Percentiles rank a stretch among this genome's conserved stretches.
Conservation (phyloP, 495 filamentous ascomycete genomes). For the Hyaloscypha hepaticicola region DNA sequence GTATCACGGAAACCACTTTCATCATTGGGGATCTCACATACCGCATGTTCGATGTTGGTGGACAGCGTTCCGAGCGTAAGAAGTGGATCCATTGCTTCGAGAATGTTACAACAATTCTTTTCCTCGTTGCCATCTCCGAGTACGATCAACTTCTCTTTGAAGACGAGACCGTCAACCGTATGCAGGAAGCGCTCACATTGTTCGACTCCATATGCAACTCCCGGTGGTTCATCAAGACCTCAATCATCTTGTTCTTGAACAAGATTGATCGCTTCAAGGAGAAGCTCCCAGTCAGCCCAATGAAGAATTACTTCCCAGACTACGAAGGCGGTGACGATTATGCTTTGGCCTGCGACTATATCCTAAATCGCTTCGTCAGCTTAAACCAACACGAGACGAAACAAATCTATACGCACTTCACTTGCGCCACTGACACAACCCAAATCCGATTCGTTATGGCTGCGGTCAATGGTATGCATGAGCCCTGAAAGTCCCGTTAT, state of each 20-base stretch:
- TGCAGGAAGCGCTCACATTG: slow-evolving; percentile 97
- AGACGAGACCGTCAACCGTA: slow-evolving; percentile 93
- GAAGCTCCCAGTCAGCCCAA: slow-evolving; percentile 97
- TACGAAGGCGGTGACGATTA: slow-evolving; percentile 96
- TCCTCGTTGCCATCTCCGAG: slow-evolving; percentile 97
- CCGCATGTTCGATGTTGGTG: slow-evolving; percentile 99
- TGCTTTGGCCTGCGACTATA: slow-evolving; percentile 91
- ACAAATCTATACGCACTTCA: slow-evolving; percentile 99
- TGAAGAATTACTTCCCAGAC: slow-evolving; percentile 99
- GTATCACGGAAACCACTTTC: slow-evolving; percentile 98
- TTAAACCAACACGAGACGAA: slow-evolving; percentile 98
- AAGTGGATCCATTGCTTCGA: slow-evolving; percentile 99
- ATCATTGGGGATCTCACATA: slow-evolving; percentile 97
- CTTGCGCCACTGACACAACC: slow-evolving; percentile 95
- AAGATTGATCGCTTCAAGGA: slow-evolving; percentile 99
- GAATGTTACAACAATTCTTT: slow-evolving; percentile 97
- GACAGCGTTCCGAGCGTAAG: slow-evolving; percentile 97
- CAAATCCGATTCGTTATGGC: slow-evolving; percentile 99
- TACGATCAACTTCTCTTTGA: slow-evolving; percentile 98
- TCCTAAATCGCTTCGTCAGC: slow-evolving; percentile 94
- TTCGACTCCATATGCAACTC: slow-evolving; percentile 99
- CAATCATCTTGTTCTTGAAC: slow-evolving; percentile 99
- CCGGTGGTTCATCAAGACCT: slow-evolving; percentile 98
- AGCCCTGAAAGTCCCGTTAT: background rate
- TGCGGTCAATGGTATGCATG: slow-evolving; percentile 85